Evolutionary conservation across 2,329 filamentous ascomycete genomes (phyloP).

Genomic region (Trichoderma pleuroti): DNA sequence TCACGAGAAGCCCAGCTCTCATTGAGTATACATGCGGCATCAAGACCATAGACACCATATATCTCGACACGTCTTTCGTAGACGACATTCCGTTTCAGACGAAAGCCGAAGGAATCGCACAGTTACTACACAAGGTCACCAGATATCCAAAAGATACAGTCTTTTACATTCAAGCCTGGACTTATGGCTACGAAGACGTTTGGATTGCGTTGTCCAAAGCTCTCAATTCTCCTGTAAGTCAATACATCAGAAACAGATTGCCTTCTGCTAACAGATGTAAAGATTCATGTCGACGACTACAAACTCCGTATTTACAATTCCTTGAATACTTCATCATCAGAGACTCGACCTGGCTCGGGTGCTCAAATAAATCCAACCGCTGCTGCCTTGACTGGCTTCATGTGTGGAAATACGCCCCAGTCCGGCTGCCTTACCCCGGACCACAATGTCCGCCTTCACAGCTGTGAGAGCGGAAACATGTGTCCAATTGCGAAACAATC

Average conservation of each 20-base stretch:
- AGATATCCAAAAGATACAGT: slow-evolving; percentile 68
- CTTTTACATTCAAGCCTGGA: slow-evolving; percentile 88
- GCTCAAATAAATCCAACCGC: slow-evolving; percentile 55
- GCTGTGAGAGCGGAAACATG: slow-evolving; percentile 71
- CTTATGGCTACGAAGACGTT: slow-evolving; percentile 85
- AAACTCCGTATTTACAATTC: slow-evolving; percentile 69
- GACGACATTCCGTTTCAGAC: slow-evolving; percentile 48
- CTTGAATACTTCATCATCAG: slow-evolving; percentile 46
- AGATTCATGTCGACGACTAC: slow-evolving; percentile 82
- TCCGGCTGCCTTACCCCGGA: slow-evolving; percentile 69
- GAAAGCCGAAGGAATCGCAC: slow-evolving; percentile 71
- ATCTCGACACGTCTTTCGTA: slow-evolving; percentile 81
- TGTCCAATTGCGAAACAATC: slow-evolving; percentile 48
- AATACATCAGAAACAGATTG: background rate
- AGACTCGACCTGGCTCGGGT: slow-evolving; percentile 38
- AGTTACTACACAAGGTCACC: slow-evolving; percentile 66
- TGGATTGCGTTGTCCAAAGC: slow-evolving; percentile 77
- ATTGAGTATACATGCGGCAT: slow-evolving; percentile 68
- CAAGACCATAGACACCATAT: slow-evolving; percentile 72
- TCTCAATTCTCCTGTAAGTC: slow-evolving; percentile 57
- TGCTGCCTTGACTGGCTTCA: slow-evolving; percentile 67
- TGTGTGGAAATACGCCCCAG: slow-evolving; percentile 67
- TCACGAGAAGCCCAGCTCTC: slow-evolving; percentile 68
- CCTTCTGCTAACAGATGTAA: slow-evolving; percentile 18
- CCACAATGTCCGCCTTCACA: slow-evolving; percentile 67